A percentile compares a stretch with the other conserved stretches of the same genome.
phyloP scores from a whole-genome alignment of 441 rosid genomes.

The Pelargonium cotyledonis region DNA sequence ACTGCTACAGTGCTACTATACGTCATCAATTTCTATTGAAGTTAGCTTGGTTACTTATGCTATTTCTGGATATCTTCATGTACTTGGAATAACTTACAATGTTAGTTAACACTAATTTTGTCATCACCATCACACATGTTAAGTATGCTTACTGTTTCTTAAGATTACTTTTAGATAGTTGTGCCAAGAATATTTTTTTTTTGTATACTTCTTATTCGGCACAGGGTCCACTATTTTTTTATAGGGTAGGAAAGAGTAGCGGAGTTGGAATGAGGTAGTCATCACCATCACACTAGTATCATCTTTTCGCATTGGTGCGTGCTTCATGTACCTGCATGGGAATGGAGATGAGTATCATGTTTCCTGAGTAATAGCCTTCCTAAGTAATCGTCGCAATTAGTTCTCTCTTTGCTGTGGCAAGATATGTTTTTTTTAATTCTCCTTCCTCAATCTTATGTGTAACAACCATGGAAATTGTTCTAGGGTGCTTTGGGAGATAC shows the following conservation, averaged over 20 bases:
- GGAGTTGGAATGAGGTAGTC: no score
- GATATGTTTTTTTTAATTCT: background rate
- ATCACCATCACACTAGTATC: no score
- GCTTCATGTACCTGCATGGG: no score
- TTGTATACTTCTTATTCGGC: no score
- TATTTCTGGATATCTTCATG: background rate
- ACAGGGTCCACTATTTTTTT: no score
- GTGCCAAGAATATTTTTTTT: no score
- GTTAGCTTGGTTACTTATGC: background rate
- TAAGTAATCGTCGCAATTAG: background rate
- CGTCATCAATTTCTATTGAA: background rate
- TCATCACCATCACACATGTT: background rate
- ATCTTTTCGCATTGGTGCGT: no score
- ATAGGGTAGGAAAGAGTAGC: no score
- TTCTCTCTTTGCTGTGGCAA: background rate
- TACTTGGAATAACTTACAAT: background rate
- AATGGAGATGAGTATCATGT: no score
- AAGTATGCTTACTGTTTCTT: background rate
- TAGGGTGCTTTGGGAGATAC: slow-evolving; percentile 4
- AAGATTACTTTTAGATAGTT: background rate
- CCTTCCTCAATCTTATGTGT: background rate
- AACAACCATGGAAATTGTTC: background rate
- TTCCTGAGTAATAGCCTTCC: background rate
- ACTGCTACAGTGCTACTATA: background rate
- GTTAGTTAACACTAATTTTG: background rate